phyloP scores from a whole-genome alignment of 352 stramenopile genomes.

The Chrysophaeum taylorii region DNA sequence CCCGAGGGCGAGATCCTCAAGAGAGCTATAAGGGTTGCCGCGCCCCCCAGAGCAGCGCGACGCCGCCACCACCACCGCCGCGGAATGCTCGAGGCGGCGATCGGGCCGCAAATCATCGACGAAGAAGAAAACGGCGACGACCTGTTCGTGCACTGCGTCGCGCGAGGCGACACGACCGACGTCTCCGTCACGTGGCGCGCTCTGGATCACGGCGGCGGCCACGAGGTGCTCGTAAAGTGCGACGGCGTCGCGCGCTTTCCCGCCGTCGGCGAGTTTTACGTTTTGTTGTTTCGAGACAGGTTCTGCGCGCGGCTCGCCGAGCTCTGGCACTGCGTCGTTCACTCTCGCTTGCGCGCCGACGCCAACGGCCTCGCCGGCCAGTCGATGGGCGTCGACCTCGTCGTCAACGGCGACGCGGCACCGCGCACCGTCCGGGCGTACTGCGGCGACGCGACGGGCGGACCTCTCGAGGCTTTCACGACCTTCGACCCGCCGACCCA shows the following conservation, averaged over 20 bases:
- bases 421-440: conserved; percentile 44
- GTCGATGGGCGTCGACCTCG: conserved; percentile 63
- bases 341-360: conserved; percentile 54
- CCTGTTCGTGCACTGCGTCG: conserved; percentile 45
- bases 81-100: no score
- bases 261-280: conserved; percentile 68
- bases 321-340: conserved; percentile 57
- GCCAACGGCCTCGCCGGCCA: conserved; percentile 70
- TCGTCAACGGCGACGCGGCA: conserved; percentile 65
- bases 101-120: no score
- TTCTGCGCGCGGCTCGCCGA: conserved; percentile 63
- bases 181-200: conserved; percentile 7
- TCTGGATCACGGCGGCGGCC: neutral
- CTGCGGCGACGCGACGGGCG: conserved; percentile 15
- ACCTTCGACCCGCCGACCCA: conserved; percentile 60
- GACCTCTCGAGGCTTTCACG: conserved; percentile 45
- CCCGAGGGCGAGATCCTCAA: conserved; percentile 49
- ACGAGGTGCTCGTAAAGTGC: conserved; percentile 69
- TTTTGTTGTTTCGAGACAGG: conserved; percentile 71
- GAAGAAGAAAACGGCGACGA: conserved; percentile 1
- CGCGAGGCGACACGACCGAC: neutral
- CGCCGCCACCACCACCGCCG: no score
- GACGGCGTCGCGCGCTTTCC: conserved; percentile 61
- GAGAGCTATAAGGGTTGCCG: conserved; percentile 28
- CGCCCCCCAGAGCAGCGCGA: conserved; percentile 11